Evolutionary conservation across 345 rosid species (phyloP), one percentile per base, ranked within the genome.

Genomic region (Abelmoschus esculentus): DNA sequence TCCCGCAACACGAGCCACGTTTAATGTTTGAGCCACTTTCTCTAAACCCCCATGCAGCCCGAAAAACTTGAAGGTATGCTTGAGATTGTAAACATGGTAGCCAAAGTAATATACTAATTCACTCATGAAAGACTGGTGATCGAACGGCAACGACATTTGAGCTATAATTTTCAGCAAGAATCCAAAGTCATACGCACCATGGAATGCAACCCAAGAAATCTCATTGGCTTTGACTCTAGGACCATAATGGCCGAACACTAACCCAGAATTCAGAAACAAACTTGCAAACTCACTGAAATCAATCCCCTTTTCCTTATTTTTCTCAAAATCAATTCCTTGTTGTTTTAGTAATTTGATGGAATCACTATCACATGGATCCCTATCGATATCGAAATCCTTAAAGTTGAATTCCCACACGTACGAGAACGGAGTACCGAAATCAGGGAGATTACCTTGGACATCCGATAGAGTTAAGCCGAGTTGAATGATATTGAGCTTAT

Each of bases 1-100:
- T 6, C 84, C 84, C 0, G 64, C 78, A 0, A 42, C 83, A 47
- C n/a, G 74, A 44, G 61, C 36, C 11, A 77, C 78, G 0, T 65
- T 66, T 6, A 77, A 57, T 0, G 65, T 65, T 34, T 62, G 31
- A 52, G 74, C 76, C 19, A 77, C 76, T 49, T 73, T 77, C 38
- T 80, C 80, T 69, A 80, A 17, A 9, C 83, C 83, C 0, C 83
- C 83, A 29, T 52, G 52, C 52, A 7, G 4, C 28, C 54, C 1
- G 14, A 26, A 6, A 13, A 9, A 66, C 40, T 5, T 36, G 42
- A 52, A 49, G 8, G 32, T 9, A 12, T 38, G 31, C 22, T 74
- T 74, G 0, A 70, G 13, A 4, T 75, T 70, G 26, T 34, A 70
- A 11, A 70, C 42, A 0, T 44, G 15, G 6, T 1, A 50, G 0